Percentiles rank a stretch among this genome's conserved stretches.
Conservation (phyloP, 352 stramenopile genomes). For the Globisporangium nagaii region DNA sequence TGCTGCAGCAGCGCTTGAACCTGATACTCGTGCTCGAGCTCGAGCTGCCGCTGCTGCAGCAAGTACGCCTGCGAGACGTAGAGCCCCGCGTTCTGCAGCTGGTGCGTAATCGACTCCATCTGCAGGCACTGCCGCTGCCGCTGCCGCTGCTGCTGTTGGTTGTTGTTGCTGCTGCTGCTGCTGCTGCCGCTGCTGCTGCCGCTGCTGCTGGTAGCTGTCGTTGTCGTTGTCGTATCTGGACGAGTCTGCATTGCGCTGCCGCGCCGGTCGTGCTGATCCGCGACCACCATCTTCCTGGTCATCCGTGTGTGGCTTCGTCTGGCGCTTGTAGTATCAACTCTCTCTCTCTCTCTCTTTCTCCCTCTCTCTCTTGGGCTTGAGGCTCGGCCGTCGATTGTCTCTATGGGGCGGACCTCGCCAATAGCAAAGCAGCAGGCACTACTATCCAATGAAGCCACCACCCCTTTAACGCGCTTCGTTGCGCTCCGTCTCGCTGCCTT, state of each 20-base stretch:
- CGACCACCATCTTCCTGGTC: background rate
- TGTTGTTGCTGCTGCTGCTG: background rate
- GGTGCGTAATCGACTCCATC: slow-evolving; percentile 2
- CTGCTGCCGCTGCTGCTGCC: background rate
- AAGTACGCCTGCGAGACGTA: background rate
- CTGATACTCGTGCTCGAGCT: background rate
- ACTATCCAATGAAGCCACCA: background rate
- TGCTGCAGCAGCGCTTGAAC: background rate
- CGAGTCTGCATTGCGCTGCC: background rate
- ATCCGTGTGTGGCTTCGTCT: background rate
- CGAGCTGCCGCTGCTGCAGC: background rate
- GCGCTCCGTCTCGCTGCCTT: background rate
- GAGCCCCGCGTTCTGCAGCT: slow-evolving; percentile 1
- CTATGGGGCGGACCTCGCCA: background rate
- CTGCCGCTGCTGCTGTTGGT: background rate
- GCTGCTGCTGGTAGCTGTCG: background rate
- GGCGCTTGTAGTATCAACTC: background rate
- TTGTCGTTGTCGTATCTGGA: too few species aligned
- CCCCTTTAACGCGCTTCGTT: background rate
- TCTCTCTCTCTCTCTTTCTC: too few species aligned
- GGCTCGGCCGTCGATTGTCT: background rate
- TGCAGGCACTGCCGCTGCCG: background rate
- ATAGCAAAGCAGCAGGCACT: background rate
- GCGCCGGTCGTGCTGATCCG: background rate
- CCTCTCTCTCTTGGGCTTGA: background rate